Percentiles rank a stretch among this genome's conserved stretches.
These are phyloP conservation scores for Naematelia encephala DNA, from an alignment of 768 basidiomycete genomes.

Conservation along the genomic window DNA sequence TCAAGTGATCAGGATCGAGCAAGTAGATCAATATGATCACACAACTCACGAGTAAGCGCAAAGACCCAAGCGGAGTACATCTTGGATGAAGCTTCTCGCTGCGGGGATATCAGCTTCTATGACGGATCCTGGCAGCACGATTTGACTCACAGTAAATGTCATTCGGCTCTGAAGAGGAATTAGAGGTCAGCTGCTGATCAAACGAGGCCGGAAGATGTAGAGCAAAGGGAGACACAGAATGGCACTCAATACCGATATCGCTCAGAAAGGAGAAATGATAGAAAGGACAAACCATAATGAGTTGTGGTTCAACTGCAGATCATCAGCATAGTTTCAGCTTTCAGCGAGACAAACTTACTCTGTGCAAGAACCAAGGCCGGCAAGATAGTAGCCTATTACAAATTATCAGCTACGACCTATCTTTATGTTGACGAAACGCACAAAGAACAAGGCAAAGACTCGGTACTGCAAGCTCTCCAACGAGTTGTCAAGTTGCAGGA, in stretches of 20 bases:
- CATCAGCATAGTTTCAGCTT: neutral
- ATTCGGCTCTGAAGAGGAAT: slow-evolving; percentile 48
- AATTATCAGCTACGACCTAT: slow-evolving; percentile 58
- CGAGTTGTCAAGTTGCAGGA: slow-evolving; percentile 60
- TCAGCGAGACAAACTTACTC: slow-evolving; percentile 55
- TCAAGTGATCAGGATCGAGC: neutral
- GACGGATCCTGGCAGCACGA: neutral
- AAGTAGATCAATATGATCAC: neutral
- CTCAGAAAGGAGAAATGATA: too few species aligned
- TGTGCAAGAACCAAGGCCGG: slow-evolving; percentile 76
- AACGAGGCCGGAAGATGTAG: neutral
- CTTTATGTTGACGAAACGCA: too few species aligned
- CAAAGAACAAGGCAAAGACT: slow-evolving; percentile 64
- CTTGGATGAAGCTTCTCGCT: slow-evolving; percentile 68
- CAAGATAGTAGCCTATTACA: slow-evolving; percentile 53
- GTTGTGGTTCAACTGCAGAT: neutral
- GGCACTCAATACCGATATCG: too few species aligned
- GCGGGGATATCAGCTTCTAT: slow-evolving; percentile 7
- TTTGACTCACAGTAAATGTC: slow-evolving; percentile 42
- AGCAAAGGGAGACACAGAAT: too few species aligned
- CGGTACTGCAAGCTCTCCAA: slow-evolving; percentile 68
- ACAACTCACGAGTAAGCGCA: slow-evolving; percentile 59
- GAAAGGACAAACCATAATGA: neutral
- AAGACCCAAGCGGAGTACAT: slow-evolving; percentile 86
- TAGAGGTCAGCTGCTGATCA: neutral